These are phyloP conservation scores for Termitomyces sp. DNA, from an alignment of 768 basidiomycete species.

Conservation along the genomic window DNA sequence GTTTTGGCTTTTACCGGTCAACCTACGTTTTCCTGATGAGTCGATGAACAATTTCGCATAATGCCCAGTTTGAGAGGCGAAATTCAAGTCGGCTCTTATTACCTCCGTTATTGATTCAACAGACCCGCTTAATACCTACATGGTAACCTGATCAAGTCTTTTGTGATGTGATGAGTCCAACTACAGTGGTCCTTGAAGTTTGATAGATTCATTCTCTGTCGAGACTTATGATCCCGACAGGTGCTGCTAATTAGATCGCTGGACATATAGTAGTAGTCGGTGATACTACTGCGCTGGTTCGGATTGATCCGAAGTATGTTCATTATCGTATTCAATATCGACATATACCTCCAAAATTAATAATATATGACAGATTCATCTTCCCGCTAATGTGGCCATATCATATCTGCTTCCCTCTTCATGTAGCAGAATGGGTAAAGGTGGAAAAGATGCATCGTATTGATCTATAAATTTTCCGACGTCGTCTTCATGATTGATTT, in stretches of 20 bases:
- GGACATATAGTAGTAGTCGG: not conserved
- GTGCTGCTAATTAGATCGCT: too few species aligned
- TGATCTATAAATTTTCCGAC: not conserved
- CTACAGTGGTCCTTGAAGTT: not conserved
- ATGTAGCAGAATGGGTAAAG: too few species aligned
- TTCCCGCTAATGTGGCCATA: too few species aligned
- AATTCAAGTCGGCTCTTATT: not conserved
- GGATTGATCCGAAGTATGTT: not conserved
- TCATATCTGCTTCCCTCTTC: not conserved
- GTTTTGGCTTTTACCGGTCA: not conserved
- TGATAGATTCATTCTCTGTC: not conserved
- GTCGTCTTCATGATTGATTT: not conserved
- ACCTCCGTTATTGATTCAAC: too few species aligned
- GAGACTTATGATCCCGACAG: not conserved
- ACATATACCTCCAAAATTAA: not conserved
- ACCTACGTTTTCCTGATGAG: not conserved
- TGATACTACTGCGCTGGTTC: not conserved
- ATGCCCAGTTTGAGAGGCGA: not conserved
- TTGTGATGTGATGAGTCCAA: too few species aligned
- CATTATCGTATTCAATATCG: not conserved
- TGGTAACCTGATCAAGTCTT: not conserved
- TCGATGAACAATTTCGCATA: not conserved
- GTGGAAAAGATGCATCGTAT: not conserved
- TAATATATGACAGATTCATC: not conserved
- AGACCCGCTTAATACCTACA: not conserved